Evolutionary conservation across 331 rosid species (phyloP), one percentile per base, ranked within the genome.

Genomic region (Arachis monticola): DNA sequence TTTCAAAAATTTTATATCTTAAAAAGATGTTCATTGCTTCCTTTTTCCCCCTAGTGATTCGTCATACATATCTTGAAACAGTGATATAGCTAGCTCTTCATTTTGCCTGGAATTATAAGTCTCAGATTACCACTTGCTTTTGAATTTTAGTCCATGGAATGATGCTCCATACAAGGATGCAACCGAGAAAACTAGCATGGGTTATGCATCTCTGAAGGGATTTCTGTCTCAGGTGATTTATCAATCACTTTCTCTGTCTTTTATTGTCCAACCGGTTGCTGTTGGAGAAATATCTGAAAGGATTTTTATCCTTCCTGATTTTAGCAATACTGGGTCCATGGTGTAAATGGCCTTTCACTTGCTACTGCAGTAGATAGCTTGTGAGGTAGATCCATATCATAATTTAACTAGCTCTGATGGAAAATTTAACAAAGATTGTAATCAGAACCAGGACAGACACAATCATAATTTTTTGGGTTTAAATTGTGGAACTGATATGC

Each of bases 141-240:
- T 80, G 45, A 79, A 75, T 78, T 86, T 56, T 82, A 93, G 97
- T 77, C 95, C 95, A 69, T 92, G 97, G 99, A 79, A 69, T 22
- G 88, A 87, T 82, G 77, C 76, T 81, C 97, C 95, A 68, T 92
- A 85, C 60, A 84, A 82, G 81, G 86, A 86, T 80, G 89, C 92
- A 68, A 76, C 84, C 45, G 98, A 87, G 91, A 86, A 75, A 84
- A 94, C 92, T 9, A 84, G 76, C 51, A 70, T 44, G 79, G 97
- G 97, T 80, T 81, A 85, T 81, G 62, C 88, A 67, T 65, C 99
- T 60, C 87, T 90, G 14, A 76, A 77, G 59, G 97, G 93, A 17
- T 94, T 75, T 81, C 60, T 85, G 42, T 84, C 85, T 62, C 85
- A 81, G 95, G 97, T 93, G 80, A 53, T 76, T 81, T 35, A 35